Conservation (phyloP, 495 filamentous ascomycete species). For the Penicillium dipodomyicola region DNA sequence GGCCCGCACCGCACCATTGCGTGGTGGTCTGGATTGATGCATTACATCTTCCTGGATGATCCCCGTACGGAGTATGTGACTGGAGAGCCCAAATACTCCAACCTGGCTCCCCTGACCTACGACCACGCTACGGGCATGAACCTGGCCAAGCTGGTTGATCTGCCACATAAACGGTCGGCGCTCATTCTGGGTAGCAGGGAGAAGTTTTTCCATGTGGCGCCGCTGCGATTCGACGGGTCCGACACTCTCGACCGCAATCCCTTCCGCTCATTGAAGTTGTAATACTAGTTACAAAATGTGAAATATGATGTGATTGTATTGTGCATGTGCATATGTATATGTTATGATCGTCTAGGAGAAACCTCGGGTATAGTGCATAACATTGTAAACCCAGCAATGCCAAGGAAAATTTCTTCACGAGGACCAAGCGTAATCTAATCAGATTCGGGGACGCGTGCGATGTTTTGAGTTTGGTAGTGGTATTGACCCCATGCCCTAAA, state of each 20-base stretch:
- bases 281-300: neutral
- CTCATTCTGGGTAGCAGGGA: constrained; percentile 54
- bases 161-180: constrained; percentile 57
- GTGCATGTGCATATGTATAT: neutral
- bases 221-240: constrained; percentile 40
- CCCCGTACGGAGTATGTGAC: constrained; percentile 56
- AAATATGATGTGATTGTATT: too few species aligned
- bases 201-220: constrained; percentile 52
- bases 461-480: neutral
- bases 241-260: constrained; percentile 46
- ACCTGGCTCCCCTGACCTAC: constrained; percentile 55
- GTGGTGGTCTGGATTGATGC: constrained; percentile 63
- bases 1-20: constrained; percentile 59
- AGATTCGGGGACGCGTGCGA: neutral
- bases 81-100: constrained; percentile 59
- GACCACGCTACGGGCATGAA: constrained; percentile 58
- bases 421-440: neutral
- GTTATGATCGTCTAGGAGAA: too few species aligned
- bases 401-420: neutral
- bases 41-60: constrained; percentile 64
- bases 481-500: neutral
- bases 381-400: too few species aligned
- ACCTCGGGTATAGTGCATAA: neutral
- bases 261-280: constrained; percentile 53
- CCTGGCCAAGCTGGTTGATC: constrained; percentile 57